Percentiles rank a stretch among this genome's conserved stretches.
These are phyloP conservation scores for Lanmaoa rubissima DNA, from an alignment of 768 basidiomycete genomes.

Conservation along the genomic window DNA sequence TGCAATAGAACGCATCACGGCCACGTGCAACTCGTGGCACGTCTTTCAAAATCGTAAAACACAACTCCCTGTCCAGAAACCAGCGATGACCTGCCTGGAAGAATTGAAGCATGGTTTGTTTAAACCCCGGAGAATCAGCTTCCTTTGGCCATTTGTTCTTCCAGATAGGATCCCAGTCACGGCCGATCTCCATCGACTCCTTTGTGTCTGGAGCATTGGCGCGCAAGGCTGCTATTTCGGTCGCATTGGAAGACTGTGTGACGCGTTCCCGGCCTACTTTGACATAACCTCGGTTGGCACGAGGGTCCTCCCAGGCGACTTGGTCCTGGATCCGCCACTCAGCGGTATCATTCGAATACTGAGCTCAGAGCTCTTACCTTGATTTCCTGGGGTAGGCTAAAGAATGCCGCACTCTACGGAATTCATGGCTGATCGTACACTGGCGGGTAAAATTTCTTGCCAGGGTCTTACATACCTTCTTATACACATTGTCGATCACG, in stretches of 20 bases:
- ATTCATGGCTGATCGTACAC: neutral
- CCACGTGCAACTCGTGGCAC: slow-evolving; percentile 71
- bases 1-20: slow-evolving; percentile 85
- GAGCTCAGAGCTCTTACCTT: slow-evolving; percentile 43
- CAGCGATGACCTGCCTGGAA: slow-evolving; percentile 48
- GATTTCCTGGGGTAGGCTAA: slow-evolving; percentile 54
- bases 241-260: slow-evolving; percentile 65
- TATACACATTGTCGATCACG: slow-evolving; percentile 58
- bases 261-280: slow-evolving; percentile 78
- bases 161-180: slow-evolving; percentile 77
- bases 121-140: slow-evolving; percentile 61
- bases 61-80: neutral
- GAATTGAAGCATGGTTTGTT: slow-evolving; percentile 70
- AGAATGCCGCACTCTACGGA: slow-evolving; percentile 73
- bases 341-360: neutral
- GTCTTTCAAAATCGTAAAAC: slow-evolving; percentile 41
- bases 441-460: slow-evolving; percentile 1
- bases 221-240: slow-evolving; percentile 74
- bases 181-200: slow-evolving; percentile 87
- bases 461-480: slow-evolving; percentile 46
- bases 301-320: slow-evolving; percentile 82
- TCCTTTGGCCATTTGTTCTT: slow-evolving; percentile 81
- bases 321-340: slow-evolving; percentile 39
- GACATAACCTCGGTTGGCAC: slow-evolving; percentile 84
- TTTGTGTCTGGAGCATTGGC: slow-evolving; percentile 76